Base-by-base conservation (phyloP, 805 yeast genomes). In the Barnettozyma sp. region DNA sequence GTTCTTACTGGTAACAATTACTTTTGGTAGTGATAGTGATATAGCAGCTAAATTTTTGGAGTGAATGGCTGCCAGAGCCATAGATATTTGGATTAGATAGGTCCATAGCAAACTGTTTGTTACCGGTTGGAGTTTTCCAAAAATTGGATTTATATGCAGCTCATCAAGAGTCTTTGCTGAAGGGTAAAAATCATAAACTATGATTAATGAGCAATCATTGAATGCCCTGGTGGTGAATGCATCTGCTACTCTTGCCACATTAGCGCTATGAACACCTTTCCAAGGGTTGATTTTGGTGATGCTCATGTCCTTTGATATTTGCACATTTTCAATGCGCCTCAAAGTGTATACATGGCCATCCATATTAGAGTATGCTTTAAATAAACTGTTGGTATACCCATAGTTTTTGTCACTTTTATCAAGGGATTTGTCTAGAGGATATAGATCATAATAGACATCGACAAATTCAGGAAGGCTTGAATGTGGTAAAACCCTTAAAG, bases 191-290 rank as follows among this genome's bases (percentile, higher is more conserved):
- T 90, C 97, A 59, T 86, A 85, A 5, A 83, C 80, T 29, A 87
- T 63, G 27, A 86, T 70, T 38, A 92, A 66, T 1, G 92, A 78
- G 32, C 70, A 68, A 48, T 83, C 92, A 29, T 85, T 90, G 63
- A 92, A 92, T 5, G 86, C 81, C 38, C 86, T 73, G 6, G 90
- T 77, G 1, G 95, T 80, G 56, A 92, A 90, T 6, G 92, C 86
- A 54, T 88, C 96, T 28, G 73, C 70, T 6, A 86, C 60, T 26
- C 71, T 67, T 2, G 82, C 83, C 16, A 85, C 62, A 48, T 80
- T 78, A 3, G 85, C 70, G 43, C 64, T 60, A 7, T 62, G 59
- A 16, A 80, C 44, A 11, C 63, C 63, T 39, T 64, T 71, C 97
- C 97, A 90, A 42, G 60, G 66, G 47, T 78, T 76, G 37, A 83